These are phyloP conservation scores for Alternaria sp. DNA, from an alignment of 2,329 filamentous ascomycete genomes.

Conservation along the genomic window DNA sequence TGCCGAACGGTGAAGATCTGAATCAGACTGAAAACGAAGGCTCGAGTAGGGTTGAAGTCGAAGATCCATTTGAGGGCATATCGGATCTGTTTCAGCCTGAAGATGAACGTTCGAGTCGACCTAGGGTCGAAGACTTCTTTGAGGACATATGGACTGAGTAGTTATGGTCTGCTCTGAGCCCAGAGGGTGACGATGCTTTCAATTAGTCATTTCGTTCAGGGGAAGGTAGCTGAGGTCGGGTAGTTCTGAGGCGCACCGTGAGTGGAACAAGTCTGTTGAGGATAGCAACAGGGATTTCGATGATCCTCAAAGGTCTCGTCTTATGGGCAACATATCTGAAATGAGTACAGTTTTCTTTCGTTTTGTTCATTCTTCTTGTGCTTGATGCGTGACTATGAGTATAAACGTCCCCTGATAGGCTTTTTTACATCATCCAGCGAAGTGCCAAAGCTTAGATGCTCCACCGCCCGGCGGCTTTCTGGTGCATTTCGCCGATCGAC, in stretches of 20 bases:
- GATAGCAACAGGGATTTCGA: background rate
- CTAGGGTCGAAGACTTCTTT: too few relatives aligned
- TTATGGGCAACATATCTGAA: background rate
- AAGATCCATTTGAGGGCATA: too few relatives aligned
- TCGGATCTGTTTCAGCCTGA: too few relatives aligned
- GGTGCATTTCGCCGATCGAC: too few relatives aligned
- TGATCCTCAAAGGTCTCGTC: background rate
- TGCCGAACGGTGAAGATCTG: too few relatives aligned
- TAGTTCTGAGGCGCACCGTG: background rate
- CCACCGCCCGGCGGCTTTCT: background rate
- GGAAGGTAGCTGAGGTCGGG: background rate
- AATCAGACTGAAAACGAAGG: too few relatives aligned
- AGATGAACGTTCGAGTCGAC: too few relatives aligned
- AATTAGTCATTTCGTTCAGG: background rate
- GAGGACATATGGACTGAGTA: background rate
- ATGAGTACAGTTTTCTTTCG: background rate
- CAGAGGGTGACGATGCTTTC: background rate
- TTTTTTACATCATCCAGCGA: background rate
- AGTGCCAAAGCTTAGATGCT: background rate
- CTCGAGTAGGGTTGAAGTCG: too few relatives aligned
- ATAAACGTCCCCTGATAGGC: background rate
- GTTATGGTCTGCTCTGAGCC: background rate
- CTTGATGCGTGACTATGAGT: background rate
- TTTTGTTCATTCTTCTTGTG: background rate
- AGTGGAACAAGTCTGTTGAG: background rate